Evolutionary conservation across 768 basidiomycete species (phyloP).

Genomic region (Agaricus subrufescens): DNA sequence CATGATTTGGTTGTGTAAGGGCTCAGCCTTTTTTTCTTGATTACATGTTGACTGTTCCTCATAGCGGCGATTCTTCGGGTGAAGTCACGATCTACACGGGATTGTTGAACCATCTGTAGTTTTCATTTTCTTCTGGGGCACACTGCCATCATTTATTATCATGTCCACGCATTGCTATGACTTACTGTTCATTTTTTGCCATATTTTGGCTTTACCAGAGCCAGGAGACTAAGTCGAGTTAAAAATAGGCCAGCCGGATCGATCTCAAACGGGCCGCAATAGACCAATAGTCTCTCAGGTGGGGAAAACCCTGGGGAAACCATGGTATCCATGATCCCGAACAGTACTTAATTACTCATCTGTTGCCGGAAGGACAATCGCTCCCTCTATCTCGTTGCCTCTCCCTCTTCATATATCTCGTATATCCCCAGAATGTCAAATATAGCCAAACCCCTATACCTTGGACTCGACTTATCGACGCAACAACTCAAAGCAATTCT

Average conservation of each 20-base stretch:
- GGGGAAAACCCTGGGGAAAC: not conserved
- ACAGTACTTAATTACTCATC: not conserved
- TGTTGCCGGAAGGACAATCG: not conserved
- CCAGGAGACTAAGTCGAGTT: not conserved
- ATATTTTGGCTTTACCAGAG: not conserved
- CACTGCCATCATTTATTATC: not conserved
- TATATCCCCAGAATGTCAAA: not conserved
- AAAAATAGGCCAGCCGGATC: not conserved
- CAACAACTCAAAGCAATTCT: conserved; percentile 80
- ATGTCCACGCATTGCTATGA: not conserved
- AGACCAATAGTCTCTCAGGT: not conserved
- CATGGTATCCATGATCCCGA: not conserved
- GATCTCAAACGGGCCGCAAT: not conserved
- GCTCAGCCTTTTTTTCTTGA: not conserved
- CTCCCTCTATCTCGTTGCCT: not conserved
- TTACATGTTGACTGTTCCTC: not conserved
- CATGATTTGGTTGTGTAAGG: conserved; percentile 58
- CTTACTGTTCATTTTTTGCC: not conserved
- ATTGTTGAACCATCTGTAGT: conserved; percentile 5
- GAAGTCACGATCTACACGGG: conserved; percentile 41
- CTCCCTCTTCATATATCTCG: not conserved
- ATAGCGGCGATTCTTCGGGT: conserved; percentile 46
- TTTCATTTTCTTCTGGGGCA: not conserved
- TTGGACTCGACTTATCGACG: conserved; percentile 84
- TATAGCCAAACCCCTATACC: conserved; percentile 37